Percentiles rank a stretch among this genome's conserved stretches.
Conservation (phyloP, 495 filamentous ascomycete species). For the Pyronema domesticum region DNA sequence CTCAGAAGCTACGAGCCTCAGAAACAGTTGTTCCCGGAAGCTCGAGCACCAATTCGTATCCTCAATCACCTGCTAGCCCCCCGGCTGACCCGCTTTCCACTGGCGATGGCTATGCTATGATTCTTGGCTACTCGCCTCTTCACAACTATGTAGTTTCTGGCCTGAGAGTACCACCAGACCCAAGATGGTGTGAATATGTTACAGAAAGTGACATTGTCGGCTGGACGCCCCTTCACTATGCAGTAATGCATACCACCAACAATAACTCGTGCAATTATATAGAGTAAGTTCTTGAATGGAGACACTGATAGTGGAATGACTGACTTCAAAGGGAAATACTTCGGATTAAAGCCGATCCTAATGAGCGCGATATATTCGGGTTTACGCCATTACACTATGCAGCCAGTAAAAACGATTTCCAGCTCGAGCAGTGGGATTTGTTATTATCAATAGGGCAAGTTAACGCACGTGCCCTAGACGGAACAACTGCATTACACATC, state of each 20-base stretch:
- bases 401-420: background rate
- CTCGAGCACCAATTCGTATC: too few species aligned
- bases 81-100: too few species aligned
- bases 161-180: too few species aligned
- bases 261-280: background rate
- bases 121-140: background rate
- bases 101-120: background rate
- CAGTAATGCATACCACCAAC: background rate
- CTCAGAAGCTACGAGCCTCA: too few species aligned
- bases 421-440: background rate
- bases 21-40: too few species aligned
- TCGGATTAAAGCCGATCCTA: background rate
- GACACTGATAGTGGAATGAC: too few species aligned
- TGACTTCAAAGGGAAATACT: background rate
- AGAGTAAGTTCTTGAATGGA: background rate
- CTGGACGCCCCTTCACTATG: background rate
- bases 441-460: background rate
- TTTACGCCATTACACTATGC: slow-evolving; percentile 12
- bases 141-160: background rate
- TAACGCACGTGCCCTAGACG: background rate
- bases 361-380: background rate
- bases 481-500: background rate
- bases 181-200: too few species aligned
- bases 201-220: background rate
- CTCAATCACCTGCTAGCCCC: too few species aligned